Percentiles rank a stretch among this genome's conserved stretches.
Conservation (phyloP, 371 early-diverging fungal genomes). For the Nematocida ironsii region DNA sequence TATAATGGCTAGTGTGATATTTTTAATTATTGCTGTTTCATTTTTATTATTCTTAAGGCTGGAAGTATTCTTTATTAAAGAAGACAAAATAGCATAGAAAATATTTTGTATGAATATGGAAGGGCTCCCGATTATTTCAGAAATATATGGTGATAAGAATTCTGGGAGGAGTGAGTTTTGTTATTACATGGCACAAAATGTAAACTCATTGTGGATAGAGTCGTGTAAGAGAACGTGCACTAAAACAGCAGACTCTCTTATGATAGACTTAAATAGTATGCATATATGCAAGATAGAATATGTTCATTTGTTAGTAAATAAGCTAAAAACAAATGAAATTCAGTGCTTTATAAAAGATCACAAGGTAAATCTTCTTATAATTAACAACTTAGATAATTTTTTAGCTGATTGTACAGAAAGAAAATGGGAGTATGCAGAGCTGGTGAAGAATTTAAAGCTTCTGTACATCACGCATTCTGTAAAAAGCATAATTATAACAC, state of each 20-base stretch:
- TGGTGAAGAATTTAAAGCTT: neutral
- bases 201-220: constrained; percentile 43
- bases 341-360: neutral
- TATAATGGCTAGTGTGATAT: neutral
- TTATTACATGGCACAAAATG: neutral
- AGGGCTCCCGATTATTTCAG: constrained; percentile 33
- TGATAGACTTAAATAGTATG: constrained; percentile 20
- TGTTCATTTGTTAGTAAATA: neutral
- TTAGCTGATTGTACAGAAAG: neutral
- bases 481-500: neutral
- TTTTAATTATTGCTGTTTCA: neutral
- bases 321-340: constrained; percentile 21
- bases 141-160: constrained; percentile 31
- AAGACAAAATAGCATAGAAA: neutral
- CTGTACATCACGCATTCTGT: neutral
- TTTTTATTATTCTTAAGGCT: neutral
- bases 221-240: neutral
- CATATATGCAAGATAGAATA: constrained; percentile 1
- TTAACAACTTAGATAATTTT: constrained; percentile 1
- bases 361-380: neutral
- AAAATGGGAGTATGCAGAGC: neutral
- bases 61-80: neutral
- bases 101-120: constrained; percentile 23
- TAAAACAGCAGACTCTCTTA: constrained; percentile 9
- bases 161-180: constrained; percentile 22